Percentiles rank a stretch among this genome's conserved stretches.
These are phyloP conservation scores for Apiotrichum mycotoxinovorans DNA, from an alignment of 1,284 basidiomycete genomes.

Conservation along the genomic window DNA sequence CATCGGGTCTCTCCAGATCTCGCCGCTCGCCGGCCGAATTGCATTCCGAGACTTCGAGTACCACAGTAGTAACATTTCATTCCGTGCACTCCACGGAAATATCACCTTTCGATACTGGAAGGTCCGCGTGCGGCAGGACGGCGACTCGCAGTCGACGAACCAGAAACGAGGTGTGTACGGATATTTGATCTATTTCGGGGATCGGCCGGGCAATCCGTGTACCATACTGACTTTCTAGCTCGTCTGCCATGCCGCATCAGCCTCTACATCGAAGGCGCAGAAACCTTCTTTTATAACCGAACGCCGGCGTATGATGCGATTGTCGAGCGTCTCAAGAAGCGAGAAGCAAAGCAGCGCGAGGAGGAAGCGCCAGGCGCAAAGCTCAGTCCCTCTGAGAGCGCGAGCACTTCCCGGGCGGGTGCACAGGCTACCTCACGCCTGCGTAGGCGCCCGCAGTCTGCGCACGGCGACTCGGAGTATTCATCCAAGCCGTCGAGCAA, in stretches of 20 bases:
- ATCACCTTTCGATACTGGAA: constrained; percentile 92
- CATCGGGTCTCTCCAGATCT: constrained; percentile 76
- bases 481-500: neutral
- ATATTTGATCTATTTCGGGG: neutral
- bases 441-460: neutral
- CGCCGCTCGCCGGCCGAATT: constrained; percentile 78
- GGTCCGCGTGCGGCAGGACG: constrained; percentile 60
- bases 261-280: constrained; percentile 72
- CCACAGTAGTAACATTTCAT: constrained; percentile 82
- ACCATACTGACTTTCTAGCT: constrained; percentile 16
- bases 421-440: constrained; percentile 1
- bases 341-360: constrained; percentile 20
- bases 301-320: constrained; percentile 83
- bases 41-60: constrained; percentile 80
- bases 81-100: constrained; percentile 74
- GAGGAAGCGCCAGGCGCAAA: neutral
- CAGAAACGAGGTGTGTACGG: constrained; percentile 34
- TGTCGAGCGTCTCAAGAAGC: constrained; percentile 63
- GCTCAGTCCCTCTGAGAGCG: constrained; percentile 4
- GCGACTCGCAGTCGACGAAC: constrained; percentile 35
- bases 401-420: neutral
- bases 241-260: constrained; percentile 71
- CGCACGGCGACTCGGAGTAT: neutral
- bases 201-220: too few species aligned
- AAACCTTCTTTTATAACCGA: constrained; percentile 86